These are phyloP conservation scores for Reticulascus tulasneorum DNA, from an alignment of 2,329 filamentous ascomycete species.

Conservation along the genomic window DNA sequence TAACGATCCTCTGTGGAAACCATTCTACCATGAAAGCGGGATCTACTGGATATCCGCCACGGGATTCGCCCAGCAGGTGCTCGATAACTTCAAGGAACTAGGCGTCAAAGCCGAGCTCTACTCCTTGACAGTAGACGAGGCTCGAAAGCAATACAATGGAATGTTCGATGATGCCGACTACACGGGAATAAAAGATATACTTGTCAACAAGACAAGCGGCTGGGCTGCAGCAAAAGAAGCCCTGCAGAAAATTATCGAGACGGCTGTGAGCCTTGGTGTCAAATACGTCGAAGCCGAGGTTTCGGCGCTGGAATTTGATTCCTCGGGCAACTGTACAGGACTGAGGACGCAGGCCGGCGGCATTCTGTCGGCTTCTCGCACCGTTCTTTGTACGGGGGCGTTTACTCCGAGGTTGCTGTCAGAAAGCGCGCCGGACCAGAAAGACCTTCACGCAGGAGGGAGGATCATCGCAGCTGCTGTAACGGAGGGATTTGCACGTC, in stretches of 20 bases:
- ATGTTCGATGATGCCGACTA: slow-evolving; percentile 60
- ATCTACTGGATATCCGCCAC: slow-evolving; percentile 53
- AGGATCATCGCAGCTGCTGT: slow-evolving; percentile 58
- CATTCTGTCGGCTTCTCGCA: slow-evolving; percentile 42
- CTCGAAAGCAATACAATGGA: slow-evolving; percentile 49
- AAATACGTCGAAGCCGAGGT: slow-evolving; percentile 54
- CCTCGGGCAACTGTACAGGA: slow-evolving; percentile 40
- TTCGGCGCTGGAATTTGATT: slow-evolving; percentile 37
- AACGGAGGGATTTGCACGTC: slow-evolving; percentile 52
- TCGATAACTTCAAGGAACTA: slow-evolving; percentile 47
- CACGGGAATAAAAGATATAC: slow-evolving; percentile 52
- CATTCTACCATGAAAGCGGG: slow-evolving; percentile 56
- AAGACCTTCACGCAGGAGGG: slow-evolving; percentile 45
- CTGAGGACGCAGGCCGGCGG: slow-evolving; percentile 43
- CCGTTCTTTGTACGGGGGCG: slow-evolving; percentile 53
- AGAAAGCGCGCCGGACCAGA: slow-evolving; percentile 44
- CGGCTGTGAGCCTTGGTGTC: slow-evolving; percentile 51
- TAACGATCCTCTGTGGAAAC: slow-evolving; percentile 50
- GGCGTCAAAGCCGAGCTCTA: slow-evolving; percentile 35
- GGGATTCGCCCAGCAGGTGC: slow-evolving; percentile 47
- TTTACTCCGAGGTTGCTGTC: slow-evolving; percentile 55
- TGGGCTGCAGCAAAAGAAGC: slow-evolving; percentile 61
- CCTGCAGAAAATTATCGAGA: slow-evolving; percentile 49
- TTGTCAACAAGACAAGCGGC: slow-evolving; percentile 58
- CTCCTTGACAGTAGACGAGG: slow-evolving; percentile 40